Percentiles rank a stretch among this genome's conserved stretches.
These are phyloP conservation scores for Glutinoglossum americanum DNA, from an alignment of 495 filamentous ascomycete species.

Conservation along the genomic window DNA sequence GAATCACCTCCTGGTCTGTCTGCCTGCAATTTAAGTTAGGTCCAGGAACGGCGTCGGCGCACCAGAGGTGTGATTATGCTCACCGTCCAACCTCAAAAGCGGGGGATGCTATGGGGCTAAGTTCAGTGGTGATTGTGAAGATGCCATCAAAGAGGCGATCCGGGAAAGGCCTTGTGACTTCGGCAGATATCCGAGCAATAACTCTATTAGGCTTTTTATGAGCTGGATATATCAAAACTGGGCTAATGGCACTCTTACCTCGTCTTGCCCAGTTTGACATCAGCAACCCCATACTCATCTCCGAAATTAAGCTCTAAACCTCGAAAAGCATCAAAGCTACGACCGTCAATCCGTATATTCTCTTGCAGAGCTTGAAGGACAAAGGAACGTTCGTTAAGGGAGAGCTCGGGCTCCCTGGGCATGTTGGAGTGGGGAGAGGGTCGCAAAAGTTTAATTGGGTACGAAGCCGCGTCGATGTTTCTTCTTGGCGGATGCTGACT, in stretches of 20 bases:
- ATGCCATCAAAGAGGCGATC: slow-evolving; percentile 89
- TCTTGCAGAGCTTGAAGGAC: slow-evolving; percentile 30
- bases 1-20: slow-evolving; percentile 58
- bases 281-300: slow-evolving; percentile 75
- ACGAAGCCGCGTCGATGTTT: neutral
- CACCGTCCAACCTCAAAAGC: slow-evolving; percentile 72
- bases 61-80: slow-evolving; percentile 9
- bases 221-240: neutral
- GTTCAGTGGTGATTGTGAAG: slow-evolving; percentile 76
- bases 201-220: slow-evolving; percentile 31
- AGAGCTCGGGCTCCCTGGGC: slow-evolving; percentile 12
- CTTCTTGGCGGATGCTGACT: neutral
- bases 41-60: slow-evolving; percentile 8
- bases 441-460: neutral
- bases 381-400: slow-evolving; percentile 21
- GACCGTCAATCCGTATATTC: slow-evolving; percentile 62
- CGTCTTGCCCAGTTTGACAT: slow-evolving; percentile 79
- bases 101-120: slow-evolving; percentile 81
- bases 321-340: slow-evolving; percentile 56
- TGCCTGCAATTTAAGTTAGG: slow-evolving; percentile 23
- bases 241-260: slow-evolving; percentile 31
- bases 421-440: neutral
- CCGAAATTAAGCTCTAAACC: slow-evolving; percentile 59
- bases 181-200: slow-evolving; percentile 64
- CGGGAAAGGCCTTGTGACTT: slow-evolving; percentile 60